A percentile compares a stretch with the other conserved stretches of the same genome.
phyloP scores from a whole-genome alignment of 129 eudicot species.

The Rutidosis leptorrhynchoides region DNA sequence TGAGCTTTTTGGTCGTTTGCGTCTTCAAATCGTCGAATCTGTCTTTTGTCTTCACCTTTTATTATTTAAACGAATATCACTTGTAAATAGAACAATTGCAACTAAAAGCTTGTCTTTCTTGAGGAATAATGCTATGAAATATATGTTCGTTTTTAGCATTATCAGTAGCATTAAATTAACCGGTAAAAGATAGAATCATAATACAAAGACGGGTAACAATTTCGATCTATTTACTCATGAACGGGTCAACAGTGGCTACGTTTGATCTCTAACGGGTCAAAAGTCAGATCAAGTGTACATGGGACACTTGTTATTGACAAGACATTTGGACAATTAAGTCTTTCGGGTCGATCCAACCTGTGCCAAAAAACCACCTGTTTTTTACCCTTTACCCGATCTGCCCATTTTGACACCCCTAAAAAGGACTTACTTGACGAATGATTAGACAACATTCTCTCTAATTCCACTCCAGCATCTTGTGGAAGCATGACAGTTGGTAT shows the following conservation, averaged over 20 bases:
- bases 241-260: conserved; percentile 1
- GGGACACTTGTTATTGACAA: no score
- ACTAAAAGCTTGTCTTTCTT: no score
- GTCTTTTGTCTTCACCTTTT: no score
- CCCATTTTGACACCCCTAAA: neutral
- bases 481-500: conserved; percentile 88
- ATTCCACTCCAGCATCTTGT: conserved; percentile 70
- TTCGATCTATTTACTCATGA: neutral
- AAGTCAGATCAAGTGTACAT: no score
- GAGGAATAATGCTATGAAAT: no score
- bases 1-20: no score
- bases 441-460: conserved; percentile 66
- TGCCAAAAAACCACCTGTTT: neutral
- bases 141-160: no score
- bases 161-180: conserved; percentile 13
- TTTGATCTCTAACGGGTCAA: neutral
- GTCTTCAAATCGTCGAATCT: no score
- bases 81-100: no score
- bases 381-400: neutral
- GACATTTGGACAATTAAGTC: neutral
- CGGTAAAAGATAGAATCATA: neutral
- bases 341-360: neutral
- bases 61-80: no score
- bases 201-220: neutral
- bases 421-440: conserved; percentile 55